Evolutionary conservation across 2,329 filamentous ascomycete species (phyloP), one percentile per base, ranked within the genome.

Genomic region (Exophiala xenobiotica): DNA sequence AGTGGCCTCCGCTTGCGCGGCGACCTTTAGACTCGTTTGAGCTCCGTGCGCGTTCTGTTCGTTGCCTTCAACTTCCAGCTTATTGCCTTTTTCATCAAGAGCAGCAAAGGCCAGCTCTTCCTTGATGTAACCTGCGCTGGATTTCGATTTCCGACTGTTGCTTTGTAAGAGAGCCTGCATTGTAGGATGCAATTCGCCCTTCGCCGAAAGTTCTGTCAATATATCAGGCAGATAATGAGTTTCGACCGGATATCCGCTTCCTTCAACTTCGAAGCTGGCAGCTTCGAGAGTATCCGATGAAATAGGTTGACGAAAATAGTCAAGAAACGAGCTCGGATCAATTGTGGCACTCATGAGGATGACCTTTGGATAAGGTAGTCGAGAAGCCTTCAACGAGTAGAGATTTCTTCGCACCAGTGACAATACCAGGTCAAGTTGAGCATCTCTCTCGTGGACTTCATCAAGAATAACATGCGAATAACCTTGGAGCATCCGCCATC

Each of bases 261-360:
- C 93, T 3, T 92, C 93, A 12, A 97, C 90, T 86, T 91, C 48
- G 96, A 76, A 41, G 96, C 83, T 0, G 90, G 91, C 39, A 6
- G 47, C 51, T 2, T 8, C 43, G 16, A 61, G 47, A 11, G 24
- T 7, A n/a, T 38, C 35, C 5, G 24, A 27, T 1, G 53, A 16
- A 6, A 27, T 12, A 11, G 47, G 46, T 49, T 85, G 84, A 18
- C 26, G 38, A 1, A 99, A 79, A 65, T 97, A 99, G 7, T 82
- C 81, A 0, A 92, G 96, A 66, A 99, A 96, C 6, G 85, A 84
- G 53, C 93, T 85, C 0, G 93, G 90, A 67, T 99, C 90, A 8
- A 97, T 89, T 0, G 93, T 97, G 11, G 93, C 93, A 60, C 91
- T 96, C 93, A 99, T 99, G 35, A 99, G 79, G 38, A 99, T 80